A percentile compares a stretch with the other conserved stretches of the same genome.
Conservation (phyloP, 495 filamentous ascomycete genomes). For the Eremomyces bilateralis region DNA sequence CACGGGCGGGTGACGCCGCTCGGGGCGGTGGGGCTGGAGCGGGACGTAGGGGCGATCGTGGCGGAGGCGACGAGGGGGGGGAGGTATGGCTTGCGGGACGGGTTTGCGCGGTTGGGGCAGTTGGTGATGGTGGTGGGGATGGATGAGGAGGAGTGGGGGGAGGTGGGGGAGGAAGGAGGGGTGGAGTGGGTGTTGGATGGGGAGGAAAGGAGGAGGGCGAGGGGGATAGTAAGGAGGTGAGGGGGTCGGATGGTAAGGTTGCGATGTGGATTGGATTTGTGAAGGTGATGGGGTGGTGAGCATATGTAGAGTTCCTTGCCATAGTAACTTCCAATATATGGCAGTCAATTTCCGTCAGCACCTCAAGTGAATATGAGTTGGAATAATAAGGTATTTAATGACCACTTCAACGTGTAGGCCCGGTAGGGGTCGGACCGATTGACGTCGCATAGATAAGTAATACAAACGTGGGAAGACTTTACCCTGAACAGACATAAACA, state of each 20-base stretch:
- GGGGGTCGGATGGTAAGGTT: neutral
- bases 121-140: slow-evolving; percentile 80
- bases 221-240: slow-evolving; percentile 30
- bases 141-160: slow-evolving; percentile 97
- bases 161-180: slow-evolving; percentile 20
- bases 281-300: too few relatives aligned
- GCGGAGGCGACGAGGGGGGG: slow-evolving; percentile 51
- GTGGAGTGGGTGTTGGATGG: slow-evolving; percentile 32
- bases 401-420: too few relatives aligned
- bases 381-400: too few relatives aligned
- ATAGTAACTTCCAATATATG: too few relatives aligned
- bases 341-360: too few relatives aligned
- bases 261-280: too few relatives aligned
- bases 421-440: too few relatives aligned
- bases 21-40: slow-evolving; percentile 70
- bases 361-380: too few relatives aligned
- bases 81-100: slow-evolving; percentile 58
- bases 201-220: slow-evolving; percentile 40
- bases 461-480: too few relatives aligned
- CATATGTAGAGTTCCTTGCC: too few relatives aligned
- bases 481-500: too few relatives aligned
- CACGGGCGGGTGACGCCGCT: slow-evolving; percentile 59
- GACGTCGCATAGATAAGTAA: too few relatives aligned
- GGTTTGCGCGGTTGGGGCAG: slow-evolving; percentile 61
- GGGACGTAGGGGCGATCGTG: slow-evolving; percentile 66